Conservation (phyloP, 2,329 filamentous ascomycete species). For the Stachybotrys echinatus region DNA sequence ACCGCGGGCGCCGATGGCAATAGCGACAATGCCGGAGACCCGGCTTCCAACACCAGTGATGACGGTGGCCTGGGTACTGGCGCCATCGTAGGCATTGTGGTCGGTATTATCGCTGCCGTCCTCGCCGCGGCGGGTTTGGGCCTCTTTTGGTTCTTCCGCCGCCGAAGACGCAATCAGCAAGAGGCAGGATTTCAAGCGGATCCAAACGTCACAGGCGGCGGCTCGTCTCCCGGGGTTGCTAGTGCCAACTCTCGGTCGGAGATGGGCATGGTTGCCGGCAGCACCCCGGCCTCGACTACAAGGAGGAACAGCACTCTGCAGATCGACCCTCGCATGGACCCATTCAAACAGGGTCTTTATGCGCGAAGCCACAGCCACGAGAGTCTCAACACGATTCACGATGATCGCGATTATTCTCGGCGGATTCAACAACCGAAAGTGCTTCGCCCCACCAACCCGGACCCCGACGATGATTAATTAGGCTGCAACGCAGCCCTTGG, state of each 20-base stretch:
- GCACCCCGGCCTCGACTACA: conserved; percentile 29
- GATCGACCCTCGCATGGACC: conserved; percentile 59
- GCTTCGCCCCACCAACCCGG: conserved; percentile 58
- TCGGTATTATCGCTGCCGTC: conserved; percentile 43
- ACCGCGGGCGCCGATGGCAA: conserved; percentile 14
- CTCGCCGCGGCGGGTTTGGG: conserved; percentile 28
- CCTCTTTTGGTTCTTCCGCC: conserved; percentile 39
- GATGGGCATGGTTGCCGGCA: conserved; percentile 5
- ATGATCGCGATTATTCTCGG: conserved; percentile 62
- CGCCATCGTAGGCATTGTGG: conserved; percentile 45
- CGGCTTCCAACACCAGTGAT: conserved; percentile 7
- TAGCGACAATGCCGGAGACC: conserved; percentile 2
- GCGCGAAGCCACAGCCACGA: conserved; percentile 54
- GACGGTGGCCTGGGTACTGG: conserved; percentile 35
- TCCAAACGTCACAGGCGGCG: conserved; percentile 44
- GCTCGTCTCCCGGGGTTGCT: conserved; percentile 9
- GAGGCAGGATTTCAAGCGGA: conserved; percentile 37
- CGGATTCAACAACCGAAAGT: conserved; percentile 51
- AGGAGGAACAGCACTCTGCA: conserved; percentile 50
- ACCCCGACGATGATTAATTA: conserved; percentile 29
- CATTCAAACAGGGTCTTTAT: conserved; percentile 53
- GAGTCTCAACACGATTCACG: conserved; percentile 57
- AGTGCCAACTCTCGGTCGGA: neutral
- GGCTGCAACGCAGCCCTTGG: neutral
- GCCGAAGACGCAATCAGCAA: conserved; percentile 36